phyloP scores from a whole-genome alignment of 768 basidiomycete genomes.

The Cystofilobasidium capitatum region DNA sequence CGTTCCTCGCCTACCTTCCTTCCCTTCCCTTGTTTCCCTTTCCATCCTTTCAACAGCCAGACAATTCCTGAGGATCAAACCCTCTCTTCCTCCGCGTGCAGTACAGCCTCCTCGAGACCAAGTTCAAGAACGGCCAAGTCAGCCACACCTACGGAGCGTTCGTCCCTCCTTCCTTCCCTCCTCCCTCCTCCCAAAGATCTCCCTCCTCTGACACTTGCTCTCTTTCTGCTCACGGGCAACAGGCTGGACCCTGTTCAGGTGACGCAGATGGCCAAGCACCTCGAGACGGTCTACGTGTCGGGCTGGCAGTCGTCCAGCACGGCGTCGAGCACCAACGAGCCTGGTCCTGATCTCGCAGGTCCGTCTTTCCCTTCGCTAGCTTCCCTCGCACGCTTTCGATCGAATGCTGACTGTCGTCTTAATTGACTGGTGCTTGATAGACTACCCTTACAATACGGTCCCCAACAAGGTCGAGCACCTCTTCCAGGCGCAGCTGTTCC shows the following conservation, averaged over 20 bases:
- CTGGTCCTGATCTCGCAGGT: constrained; percentile 97
- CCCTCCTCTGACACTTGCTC: too few species aligned
- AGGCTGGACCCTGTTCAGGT: constrained; percentile 96
- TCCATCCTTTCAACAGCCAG: background rate
- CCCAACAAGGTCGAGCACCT: constrained; percentile 98
- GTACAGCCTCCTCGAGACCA: constrained; percentile 61
- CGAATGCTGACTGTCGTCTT: background rate
- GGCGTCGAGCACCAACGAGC: constrained; percentile 86
- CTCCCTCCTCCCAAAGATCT: background rate
- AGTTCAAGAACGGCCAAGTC: constrained; percentile 64
- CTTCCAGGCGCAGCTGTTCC: constrained; percentile 97
- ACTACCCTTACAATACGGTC: constrained; percentile 97
- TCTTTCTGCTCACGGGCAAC: constrained; percentile 8
- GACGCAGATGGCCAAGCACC: constrained; percentile 93
- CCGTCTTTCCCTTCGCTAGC: constrained; percentile 33
- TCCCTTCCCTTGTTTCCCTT: background rate
- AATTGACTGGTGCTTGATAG: constrained; percentile 41
- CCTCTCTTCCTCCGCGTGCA: background rate
- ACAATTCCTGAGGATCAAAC: background rate
- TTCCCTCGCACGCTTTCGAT: background rate
- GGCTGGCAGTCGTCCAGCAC: constrained; percentile 80
- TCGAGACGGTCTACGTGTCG: constrained; percentile 97
- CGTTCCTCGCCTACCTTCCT: background rate
- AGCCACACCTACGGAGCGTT: constrained; percentile 98
- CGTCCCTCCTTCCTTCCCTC: constrained; percentile 41